A percentile compares a stretch with the other conserved stretches of the same genome.
These are phyloP conservation scores for Leptomonas seymouri DNA, from an alignment of 208 protist species.

Conservation along the genomic window DNA sequence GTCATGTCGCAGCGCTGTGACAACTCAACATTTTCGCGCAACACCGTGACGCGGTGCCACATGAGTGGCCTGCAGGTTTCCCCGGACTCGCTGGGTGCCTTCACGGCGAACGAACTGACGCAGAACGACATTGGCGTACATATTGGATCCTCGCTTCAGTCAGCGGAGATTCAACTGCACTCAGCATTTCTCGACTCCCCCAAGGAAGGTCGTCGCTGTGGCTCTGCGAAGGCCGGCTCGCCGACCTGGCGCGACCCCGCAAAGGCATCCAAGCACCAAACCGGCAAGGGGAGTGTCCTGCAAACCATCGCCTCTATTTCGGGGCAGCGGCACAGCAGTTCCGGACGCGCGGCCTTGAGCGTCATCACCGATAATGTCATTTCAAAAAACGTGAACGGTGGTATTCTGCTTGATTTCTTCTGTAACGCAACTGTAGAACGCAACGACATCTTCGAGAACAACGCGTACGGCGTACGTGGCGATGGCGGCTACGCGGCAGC, in stretches of 20 bases:
- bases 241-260: neutral
- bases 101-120: slow-evolving; percentile 60
- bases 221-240: neutral
- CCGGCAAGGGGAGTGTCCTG: slow-evolving; percentile 32
- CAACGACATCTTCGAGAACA: slow-evolving; percentile 78
- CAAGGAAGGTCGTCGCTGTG: neutral
- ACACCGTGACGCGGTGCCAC: slow-evolving; percentile 49
- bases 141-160: slow-evolving; percentile 55
- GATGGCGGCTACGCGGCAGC: slow-evolving; percentile 51
- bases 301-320: slow-evolving; percentile 22
- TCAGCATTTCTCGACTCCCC: slow-evolving; percentile 31
- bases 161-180: slow-evolving; percentile 55
- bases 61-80: slow-evolving; percentile 67
- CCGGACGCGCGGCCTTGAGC: slow-evolving; percentile 28
- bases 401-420: slow-evolving; percentile 65
- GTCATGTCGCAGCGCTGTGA: slow-evolving; percentile 64
- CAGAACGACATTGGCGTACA: slow-evolving; percentile 84
- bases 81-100: slow-evolving; percentile 50
- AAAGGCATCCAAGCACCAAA: slow-evolving; percentile 12
- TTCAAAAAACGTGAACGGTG: slow-evolving; percentile 54
- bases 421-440: slow-evolving; percentile 55
- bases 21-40: slow-evolving; percentile 58
- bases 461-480: slow-evolving; percentile 63
- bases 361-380: slow-evolving; percentile 62
- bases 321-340: slow-evolving; percentile 29